phyloP scores from a whole-genome alignment of 768 basidiomycete genomes.

The Psilocybe sp. region DNA sequence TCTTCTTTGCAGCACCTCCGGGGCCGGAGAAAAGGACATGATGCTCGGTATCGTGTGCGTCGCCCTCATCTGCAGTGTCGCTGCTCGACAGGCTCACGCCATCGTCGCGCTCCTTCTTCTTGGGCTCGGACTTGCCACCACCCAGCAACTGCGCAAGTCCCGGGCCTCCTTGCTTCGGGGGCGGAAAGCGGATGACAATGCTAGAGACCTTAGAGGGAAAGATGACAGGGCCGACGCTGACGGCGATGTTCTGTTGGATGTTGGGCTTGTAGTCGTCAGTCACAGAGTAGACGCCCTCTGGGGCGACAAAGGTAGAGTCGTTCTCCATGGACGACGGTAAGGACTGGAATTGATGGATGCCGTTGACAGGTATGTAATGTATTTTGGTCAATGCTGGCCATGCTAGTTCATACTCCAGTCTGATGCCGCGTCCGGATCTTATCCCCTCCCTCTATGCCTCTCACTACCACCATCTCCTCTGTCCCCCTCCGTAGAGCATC shows the following conservation, averaged over 20 bases:
- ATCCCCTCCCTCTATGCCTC: constrained; percentile 31
- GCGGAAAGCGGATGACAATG: constrained; percentile 60
- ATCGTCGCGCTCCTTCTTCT: constrained; percentile 63
- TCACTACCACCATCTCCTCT: constrained; percentile 28
- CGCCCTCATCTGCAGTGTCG: constrained; percentile 67
- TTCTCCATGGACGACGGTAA: constrained; percentile 57
- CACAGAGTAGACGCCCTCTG: constrained; percentile 87
- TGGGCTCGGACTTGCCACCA: constrained; percentile 63
- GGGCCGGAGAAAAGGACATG: constrained; percentile 62
- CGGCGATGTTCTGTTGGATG: constrained; percentile 37
- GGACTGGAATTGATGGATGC: constrained; percentile 1
- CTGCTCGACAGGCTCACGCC: constrained; percentile 80
- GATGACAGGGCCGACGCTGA: constrained; percentile 31
- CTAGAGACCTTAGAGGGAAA: constrained; percentile 66
- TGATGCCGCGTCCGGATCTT: constrained; percentile 41
- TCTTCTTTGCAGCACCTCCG: constrained; percentile 56
- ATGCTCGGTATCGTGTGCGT: constrained; percentile 36
- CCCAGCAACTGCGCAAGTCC: constrained; percentile 69
- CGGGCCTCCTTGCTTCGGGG: constrained; percentile 51
- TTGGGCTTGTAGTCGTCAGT: constrained; percentile 82
- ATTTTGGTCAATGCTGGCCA: constrained; percentile 9
- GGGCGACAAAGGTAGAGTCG: constrained; percentile 83
- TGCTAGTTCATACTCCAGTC: constrained; percentile 13
- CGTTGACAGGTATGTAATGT: constrained; percentile 4
- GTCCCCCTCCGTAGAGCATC: constrained; percentile 5